Conservation (phyloP, 192 early-diverging fungal species). For the Linnemannia elongata region DNA sequence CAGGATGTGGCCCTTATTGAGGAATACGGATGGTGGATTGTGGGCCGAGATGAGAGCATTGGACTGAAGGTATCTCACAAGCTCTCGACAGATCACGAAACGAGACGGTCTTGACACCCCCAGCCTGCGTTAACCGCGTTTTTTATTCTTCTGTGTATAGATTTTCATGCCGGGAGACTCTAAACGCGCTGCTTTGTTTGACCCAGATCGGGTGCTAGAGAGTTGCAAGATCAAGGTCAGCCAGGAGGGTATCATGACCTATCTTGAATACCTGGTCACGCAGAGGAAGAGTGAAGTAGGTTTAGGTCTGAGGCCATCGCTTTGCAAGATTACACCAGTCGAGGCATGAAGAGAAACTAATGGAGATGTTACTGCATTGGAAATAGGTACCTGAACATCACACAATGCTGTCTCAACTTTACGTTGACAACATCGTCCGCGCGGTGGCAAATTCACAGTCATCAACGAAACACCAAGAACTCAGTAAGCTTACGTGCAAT, state of each 20-base stretch:
- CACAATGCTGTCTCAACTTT: conserved; percentile 28
- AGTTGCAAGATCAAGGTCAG: conserved; percentile 47
- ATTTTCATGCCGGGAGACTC: conserved; percentile 56
- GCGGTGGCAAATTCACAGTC: not conserved
- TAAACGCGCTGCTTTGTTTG: conserved; percentile 49
- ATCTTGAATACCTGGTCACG: conserved; percentile 68
- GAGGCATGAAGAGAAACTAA: not conserved
- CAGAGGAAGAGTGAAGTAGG: conserved; percentile 60
- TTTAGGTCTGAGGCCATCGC: not conserved
- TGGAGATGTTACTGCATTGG: not conserved
- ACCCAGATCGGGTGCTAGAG: conserved; percentile 48
- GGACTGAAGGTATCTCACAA: conserved; percentile 57
- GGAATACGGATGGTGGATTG: conserved; percentile 69
- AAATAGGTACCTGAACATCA: conserved; percentile 34
- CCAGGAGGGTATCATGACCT: conserved; percentile 48
- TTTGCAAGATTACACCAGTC: not conserved
- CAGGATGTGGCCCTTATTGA: conserved; percentile 53
- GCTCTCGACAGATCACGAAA: not conserved
- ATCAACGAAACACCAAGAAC: not conserved
- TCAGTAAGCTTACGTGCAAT: not conserved
- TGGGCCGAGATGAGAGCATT: conserved; percentile 54
- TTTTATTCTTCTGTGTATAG: conserved; percentile 11
- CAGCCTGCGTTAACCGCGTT: not conserved
- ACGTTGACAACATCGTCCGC: conserved; percentile 26
- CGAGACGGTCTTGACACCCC: not conserved